phyloP scores from a whole-genome alignment of 257 asterid species.

The Solanum virginianum region DNA sequence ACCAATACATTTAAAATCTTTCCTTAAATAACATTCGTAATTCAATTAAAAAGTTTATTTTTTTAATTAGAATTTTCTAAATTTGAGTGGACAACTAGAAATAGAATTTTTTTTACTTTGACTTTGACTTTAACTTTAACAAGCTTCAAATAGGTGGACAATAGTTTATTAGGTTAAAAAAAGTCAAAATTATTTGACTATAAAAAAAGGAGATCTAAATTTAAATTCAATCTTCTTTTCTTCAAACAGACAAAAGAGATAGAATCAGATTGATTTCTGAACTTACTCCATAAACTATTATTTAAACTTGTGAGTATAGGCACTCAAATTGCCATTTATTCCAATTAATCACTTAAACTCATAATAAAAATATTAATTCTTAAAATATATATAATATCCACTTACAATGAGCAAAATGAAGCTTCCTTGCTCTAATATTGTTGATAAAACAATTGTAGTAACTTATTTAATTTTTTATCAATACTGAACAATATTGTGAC shows the following conservation, averaged over 20 bases:
- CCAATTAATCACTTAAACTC: not conserved
- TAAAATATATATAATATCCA: not conserved
- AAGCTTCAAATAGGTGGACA: not conserved
- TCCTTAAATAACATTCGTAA: not conserved
- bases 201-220: not conserved
- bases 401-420: not conserved
- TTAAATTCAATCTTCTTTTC: not conserved
- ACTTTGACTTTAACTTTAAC: not conserved
- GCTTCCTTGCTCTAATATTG: not conserved
- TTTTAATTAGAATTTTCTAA: not conserved
- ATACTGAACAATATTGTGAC: not conserved
- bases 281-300: not conserved
- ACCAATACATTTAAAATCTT: not conserved
- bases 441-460: not conserved
- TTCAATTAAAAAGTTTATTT: not conserved
- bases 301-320: not conserved
- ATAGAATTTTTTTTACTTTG: not conserved
- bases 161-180: not conserved
- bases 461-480: not conserved
- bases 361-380: not conserved
- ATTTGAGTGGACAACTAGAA: not conserved
- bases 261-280: not conserved
- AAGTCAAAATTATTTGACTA: not conserved
- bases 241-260: not conserved
- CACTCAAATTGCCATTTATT: not conserved